phyloP scores from a whole-genome alignment of 2,329 filamentous ascomycete genomes.

The Cephalotrichum gorgonifer region DNA sequence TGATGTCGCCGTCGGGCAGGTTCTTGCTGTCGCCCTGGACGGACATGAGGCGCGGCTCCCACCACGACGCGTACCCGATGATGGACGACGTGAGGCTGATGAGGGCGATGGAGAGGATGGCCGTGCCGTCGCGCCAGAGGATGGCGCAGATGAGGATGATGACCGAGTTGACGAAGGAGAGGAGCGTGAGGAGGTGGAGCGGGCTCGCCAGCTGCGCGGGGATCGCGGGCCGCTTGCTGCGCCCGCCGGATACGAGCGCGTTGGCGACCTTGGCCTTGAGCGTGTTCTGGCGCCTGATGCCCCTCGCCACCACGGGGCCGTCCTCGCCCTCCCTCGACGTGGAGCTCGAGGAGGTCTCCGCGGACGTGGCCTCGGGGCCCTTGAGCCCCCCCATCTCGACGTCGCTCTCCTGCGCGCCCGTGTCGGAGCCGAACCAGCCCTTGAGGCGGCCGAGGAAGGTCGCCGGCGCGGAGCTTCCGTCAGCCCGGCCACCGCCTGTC shows the following conservation, averaged over 20 bases:
- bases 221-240: conserved; percentile 27
- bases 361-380: background rate
- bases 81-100: conserved; percentile 43
- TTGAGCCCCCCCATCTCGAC: background rate
- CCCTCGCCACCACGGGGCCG: conserved; percentile 3
- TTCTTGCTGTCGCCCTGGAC: conserved; percentile 20
- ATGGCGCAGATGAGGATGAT: conserved; percentile 37
- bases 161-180: conserved; percentile 25
- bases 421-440: conserved; percentile 5
- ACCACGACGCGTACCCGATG: conserved; percentile 46
- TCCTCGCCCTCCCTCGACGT: conserved; percentile 5
- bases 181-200: conserved; percentile 39
- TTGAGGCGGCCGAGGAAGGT: background rate
- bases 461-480: background rate
- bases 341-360: conserved; percentile 3
- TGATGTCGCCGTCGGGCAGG: conserved; percentile 46
- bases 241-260: conserved; percentile 27
- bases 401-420: background rate
- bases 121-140: conserved; percentile 23
- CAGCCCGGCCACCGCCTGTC: background rate
- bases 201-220: conserved; percentile 38
- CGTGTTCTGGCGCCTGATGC: conserved; percentile 21
- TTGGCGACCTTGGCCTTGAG: conserved; percentile 28
- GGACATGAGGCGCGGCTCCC: conserved; percentile 43
- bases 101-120: conserved; percentile 32